phyloP scores from a whole-genome alignment of 2,329 filamentous ascomycete species.

The Onygenales sp. region DNA sequence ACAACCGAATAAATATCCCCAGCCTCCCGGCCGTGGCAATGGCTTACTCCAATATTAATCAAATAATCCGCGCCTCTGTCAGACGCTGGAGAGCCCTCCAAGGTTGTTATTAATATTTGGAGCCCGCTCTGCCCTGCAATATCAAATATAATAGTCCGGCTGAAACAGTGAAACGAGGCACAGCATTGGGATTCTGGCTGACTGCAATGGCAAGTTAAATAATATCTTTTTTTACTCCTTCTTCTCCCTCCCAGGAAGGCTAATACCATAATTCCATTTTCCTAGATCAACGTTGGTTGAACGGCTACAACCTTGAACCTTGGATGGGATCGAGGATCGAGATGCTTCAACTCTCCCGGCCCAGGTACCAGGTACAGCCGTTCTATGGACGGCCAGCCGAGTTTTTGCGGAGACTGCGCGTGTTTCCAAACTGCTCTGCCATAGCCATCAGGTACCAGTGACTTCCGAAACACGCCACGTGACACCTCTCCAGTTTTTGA shows the following conservation, averaged over 20 bases:
- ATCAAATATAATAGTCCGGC: background rate
- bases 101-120: background rate
- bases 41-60: too few relatives aligned
- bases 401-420: constrained; percentile 1
- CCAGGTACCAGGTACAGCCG: background rate
- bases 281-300: too few relatives aligned
- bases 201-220: too few relatives aligned
- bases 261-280: too few relatives aligned
- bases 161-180: background rate
- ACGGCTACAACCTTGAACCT: too few relatives aligned
- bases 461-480: background rate
- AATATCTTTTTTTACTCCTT: background rate
- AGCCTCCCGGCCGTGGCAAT: too few relatives aligned
- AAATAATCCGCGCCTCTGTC: background rate
- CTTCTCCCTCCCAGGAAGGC: background rate
- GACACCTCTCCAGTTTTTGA: background rate
- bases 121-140: background rate
- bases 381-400: background rate
- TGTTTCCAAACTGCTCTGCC: background rate
- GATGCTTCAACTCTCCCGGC: background rate
- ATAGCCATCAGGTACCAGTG: background rate
- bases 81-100: background rate
- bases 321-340: too few relatives aligned
- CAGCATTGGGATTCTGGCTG: background rate
- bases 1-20: too few relatives aligned